Conservation (phyloP, 2,329 filamentous ascomycete genomes). For the Aureobasidium sp. region DNA sequence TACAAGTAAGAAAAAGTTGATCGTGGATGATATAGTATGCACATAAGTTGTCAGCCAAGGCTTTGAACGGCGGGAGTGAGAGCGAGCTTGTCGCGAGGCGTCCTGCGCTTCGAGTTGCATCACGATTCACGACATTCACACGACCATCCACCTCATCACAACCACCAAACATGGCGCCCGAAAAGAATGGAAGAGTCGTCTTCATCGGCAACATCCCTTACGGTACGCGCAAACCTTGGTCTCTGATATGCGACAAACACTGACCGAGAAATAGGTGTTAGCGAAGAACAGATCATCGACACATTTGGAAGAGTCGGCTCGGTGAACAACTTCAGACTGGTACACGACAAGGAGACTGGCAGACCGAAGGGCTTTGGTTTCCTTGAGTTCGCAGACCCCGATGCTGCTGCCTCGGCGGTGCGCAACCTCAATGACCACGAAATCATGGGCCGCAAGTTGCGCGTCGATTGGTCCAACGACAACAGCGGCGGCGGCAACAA, state of each 20-base stretch:
- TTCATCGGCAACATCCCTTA: conserved; percentile 86
- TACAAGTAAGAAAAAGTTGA: not conserved
- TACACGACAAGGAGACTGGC: conserved; percentile 92
- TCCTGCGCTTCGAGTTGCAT: not conserved
- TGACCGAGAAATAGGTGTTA: conserved; percentile 57
- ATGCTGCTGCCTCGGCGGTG: conserved; percentile 86
- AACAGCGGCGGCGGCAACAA: conserved; percentile 52
- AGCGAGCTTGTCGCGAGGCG: not conserved
- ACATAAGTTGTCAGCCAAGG: not conserved
- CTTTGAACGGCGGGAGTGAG: not conserved
- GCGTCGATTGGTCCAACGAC: conserved; percentile 94
- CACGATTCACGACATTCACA: not conserved
- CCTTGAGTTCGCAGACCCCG: conserved; percentile 87
- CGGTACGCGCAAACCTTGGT: conserved; percentile 41
- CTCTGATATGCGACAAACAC: not conserved
- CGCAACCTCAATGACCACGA: conserved; percentile 94
- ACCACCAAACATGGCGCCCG: conserved; percentile 44
- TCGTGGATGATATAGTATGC: not conserved
- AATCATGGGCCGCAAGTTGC: conserved; percentile 86
- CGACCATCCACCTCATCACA: not conserved
- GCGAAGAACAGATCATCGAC: conserved; percentile 91
- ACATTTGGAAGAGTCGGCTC: conserved; percentile 87
- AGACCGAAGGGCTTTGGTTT: conserved; percentile 96
- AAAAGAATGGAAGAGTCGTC: conserved; percentile 69
- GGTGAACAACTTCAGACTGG: conserved; percentile 84